These are phyloP conservation scores for Peronospora belbahrii DNA, from an alignment of 352 stramenopile species.

Conservation along the genomic window DNA sequence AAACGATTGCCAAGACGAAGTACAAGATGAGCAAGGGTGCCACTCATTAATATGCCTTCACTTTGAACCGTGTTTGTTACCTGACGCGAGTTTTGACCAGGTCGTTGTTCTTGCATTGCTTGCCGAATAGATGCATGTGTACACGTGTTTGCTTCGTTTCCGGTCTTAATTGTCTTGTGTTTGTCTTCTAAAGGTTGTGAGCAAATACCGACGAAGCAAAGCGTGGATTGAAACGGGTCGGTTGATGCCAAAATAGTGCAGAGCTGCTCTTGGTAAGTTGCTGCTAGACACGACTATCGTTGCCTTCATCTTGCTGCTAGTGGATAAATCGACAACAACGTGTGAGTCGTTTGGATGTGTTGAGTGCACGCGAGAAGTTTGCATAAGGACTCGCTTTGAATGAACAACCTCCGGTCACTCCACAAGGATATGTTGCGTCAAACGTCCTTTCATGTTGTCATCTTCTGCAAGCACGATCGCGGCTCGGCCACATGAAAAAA, in stretches of 20 bases:
- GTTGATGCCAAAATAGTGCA: slow-evolving; percentile 50
- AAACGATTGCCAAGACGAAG: slow-evolving; percentile 85
- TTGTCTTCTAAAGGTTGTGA: slow-evolving; percentile 20
- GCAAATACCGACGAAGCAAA: slow-evolving; percentile 45
- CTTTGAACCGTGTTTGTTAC: slow-evolving; percentile 1
- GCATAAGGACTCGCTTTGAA: no score
- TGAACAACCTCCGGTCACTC: no score
- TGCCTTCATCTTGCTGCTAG: slow-evolving; percentile 23
- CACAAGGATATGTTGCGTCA: no score
- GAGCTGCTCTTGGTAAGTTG: slow-evolving; percentile 57
- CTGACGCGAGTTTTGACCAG: no score
- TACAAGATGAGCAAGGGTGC: slow-evolving; percentile 63
- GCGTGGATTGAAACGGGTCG: slow-evolving; percentile 33
- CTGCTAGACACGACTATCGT: slow-evolving; percentile 36
- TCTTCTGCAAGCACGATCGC: no score
- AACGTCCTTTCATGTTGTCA: no score
- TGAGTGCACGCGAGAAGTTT: no score
- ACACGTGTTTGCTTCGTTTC: slow-evolving; percentile 19
- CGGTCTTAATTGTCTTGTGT: slow-evolving; percentile 2
- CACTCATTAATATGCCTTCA: slow-evolving; percentile 35
- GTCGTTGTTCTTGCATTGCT: slow-evolving; percentile 17
- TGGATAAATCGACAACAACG: slow-evolving; percentile 43
- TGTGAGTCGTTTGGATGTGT: no score
- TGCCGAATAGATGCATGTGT: slow-evolving; percentile 43
- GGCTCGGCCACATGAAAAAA: no score